phyloP scores from a whole-genome alignment of 345 rosid genomes.

The Populus pruinosa region DNA sequence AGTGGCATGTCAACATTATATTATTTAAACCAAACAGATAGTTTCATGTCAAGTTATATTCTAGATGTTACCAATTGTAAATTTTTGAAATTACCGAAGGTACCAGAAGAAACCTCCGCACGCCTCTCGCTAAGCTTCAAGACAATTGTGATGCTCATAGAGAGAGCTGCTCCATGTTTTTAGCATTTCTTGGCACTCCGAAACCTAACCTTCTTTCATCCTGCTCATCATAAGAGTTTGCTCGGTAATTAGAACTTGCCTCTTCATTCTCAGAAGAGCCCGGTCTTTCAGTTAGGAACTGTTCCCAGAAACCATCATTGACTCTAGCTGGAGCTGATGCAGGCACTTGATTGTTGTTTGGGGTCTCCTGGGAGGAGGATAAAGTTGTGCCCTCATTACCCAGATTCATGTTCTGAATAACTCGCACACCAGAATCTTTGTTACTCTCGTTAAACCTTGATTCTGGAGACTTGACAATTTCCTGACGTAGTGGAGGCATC shows the following conservation, averaged over 20 bases:
- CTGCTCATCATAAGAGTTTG: conserved; percentile 52
- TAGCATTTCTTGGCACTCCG: conserved; percentile 41
- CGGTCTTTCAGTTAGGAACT: conserved; percentile 87
- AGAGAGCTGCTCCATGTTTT: conserved; percentile 62
- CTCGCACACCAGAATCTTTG: conserved; percentile 33
- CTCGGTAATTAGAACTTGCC: conserved; percentile 70
- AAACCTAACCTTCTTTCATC: conserved; percentile 48
- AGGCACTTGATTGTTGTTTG: conserved; percentile 41
- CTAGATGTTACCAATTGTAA: not conserved
- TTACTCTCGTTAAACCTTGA: conserved; percentile 21
- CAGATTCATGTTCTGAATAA: conserved; percentile 23
- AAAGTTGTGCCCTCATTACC: conserved; percentile 18
- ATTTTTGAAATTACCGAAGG: not conserved
- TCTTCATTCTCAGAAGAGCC: conserved; percentile 82
- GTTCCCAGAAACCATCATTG: conserved; percentile 96
- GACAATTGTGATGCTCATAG: conserved; percentile 38
- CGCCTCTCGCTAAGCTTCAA: conserved; percentile 11
- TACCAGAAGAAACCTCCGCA: conserved; percentile 8
- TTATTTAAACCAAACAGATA: conserved; percentile 1
- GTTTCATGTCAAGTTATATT: not conserved
- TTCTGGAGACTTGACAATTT: conserved; percentile 33
- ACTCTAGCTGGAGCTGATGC: conserved; percentile 56
- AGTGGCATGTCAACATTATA: conserved; percentile 1
- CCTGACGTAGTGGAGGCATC: conserved; percentile 36
- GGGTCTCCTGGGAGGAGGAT: conserved; percentile 35